Evolutionary conservation across 768 basidiomycete species (phyloP).

Genomic region (Tylopilus intermedius): DNA sequence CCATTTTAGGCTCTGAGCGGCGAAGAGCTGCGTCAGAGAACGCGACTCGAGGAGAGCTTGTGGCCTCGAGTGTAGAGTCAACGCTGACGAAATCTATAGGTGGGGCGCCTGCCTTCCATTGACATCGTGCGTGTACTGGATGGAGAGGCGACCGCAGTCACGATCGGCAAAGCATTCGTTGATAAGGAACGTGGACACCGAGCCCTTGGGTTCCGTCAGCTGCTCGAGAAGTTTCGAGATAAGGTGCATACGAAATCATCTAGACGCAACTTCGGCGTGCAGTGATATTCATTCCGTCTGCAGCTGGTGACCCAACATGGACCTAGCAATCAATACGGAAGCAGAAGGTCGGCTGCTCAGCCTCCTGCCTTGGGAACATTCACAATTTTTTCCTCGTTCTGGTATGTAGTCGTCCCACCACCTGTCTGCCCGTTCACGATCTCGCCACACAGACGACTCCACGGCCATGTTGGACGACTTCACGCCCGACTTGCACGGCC

Average conservation of each 20-base stretch:
- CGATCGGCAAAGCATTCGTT: conserved; percentile 49
- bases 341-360: conserved; percentile 79
- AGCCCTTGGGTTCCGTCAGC: conserved; percentile 68
- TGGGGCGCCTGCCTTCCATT: conserved; percentile 75
- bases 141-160: conserved; percentile 57
- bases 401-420: background rate
- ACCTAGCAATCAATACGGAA: conserved; percentile 89
- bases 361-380: conserved; percentile 85
- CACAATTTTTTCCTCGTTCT: conserved; percentile 16
- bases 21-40: conserved; percentile 63
- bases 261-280: background rate
- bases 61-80: background rate
- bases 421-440: background rate
- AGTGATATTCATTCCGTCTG: background rate
- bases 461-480: conserved; percentile 51
- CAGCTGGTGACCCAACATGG: conserved; percentile 82
- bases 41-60: conserved; percentile 43
- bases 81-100: conserved; percentile 38
- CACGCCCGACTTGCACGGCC: conserved; percentile 76
- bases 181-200: conserved; percentile 72
- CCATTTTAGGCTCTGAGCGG: conserved; percentile 81
- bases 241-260: conserved; percentile 41
- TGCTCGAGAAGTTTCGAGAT: conserved; percentile 67
- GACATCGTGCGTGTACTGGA: conserved; percentile 76
- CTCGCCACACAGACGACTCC: background rate